A percentile compares a stretch with the other conserved stretches of the same genome.
Evolutionary conservation across 2,329 filamentous ascomycete species (phyloP).

Genomic region (Xylariaceae sp.): DNA sequence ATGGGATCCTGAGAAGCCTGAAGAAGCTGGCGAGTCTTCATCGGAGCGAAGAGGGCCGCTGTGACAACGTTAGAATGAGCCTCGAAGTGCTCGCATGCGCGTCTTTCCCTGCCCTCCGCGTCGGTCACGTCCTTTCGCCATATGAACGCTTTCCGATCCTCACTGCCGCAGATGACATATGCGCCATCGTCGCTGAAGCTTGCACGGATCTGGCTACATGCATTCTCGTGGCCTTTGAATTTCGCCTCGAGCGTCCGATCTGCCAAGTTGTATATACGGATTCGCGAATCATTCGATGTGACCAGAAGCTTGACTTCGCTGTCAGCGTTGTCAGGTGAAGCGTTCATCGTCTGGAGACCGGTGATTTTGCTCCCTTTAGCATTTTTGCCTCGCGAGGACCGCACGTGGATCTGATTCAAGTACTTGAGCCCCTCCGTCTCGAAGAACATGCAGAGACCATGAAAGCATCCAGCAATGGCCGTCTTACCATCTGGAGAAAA

Average conservation of each 20-base stretch:
- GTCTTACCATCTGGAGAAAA: slow-evolving; percentile 91
- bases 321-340: slow-evolving; percentile 47
- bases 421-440: slow-evolving; percentile 86
- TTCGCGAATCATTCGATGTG: slow-evolving; percentile 90
- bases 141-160: slow-evolving; percentile 84
- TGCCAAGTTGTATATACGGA: slow-evolving; percentile 82
- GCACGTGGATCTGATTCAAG: slow-evolving; percentile 84
- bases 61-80: slow-evolving; percentile 87
- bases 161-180: slow-evolving; percentile 88
- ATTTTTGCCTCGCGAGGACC: slow-evolving; percentile 86
- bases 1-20: slow-evolving; percentile 82
- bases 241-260: slow-evolving; percentile 85
- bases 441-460: slow-evolving; percentile 83
- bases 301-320: slow-evolving; percentile 79
- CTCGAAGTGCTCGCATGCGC: slow-evolving; percentile 83
- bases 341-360: slow-evolving; percentile 72
- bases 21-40: slow-evolving; percentile 70
- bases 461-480: slow-evolving; percentile 82
- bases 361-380: slow-evolving; percentile 97
- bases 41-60: slow-evolving; percentile 79
- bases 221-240: slow-evolving; percentile 86
- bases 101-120: slow-evolving; percentile 68
- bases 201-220: slow-evolving; percentile 84
- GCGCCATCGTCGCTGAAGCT: slow-evolving; percentile 81
- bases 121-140: slow-evolving; percentile 68